Conservation (phyloP, 306 rosid genomes). For the Quercus variabilis region DNA sequence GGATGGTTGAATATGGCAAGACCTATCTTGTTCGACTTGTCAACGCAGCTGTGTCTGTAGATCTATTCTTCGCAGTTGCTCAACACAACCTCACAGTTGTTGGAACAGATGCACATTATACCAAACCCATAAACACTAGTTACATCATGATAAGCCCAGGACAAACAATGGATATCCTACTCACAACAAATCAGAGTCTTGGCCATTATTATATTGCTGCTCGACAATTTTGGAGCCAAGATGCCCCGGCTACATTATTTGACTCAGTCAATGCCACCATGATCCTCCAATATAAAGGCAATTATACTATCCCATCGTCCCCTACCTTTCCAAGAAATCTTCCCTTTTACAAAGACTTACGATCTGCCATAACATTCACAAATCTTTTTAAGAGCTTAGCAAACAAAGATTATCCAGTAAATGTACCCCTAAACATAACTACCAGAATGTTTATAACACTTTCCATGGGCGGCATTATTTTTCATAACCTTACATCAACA, state of each 20-base stretch:
- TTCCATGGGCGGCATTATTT: slow-evolving; percentile 28
- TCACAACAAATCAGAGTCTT: background rate
- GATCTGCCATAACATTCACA: slow-evolving; percentile 20
- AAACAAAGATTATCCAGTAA: slow-evolving; percentile 12
- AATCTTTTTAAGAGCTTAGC: slow-evolving; percentile 29
- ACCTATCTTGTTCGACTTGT: slow-evolving; percentile 42
- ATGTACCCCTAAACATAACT: slow-evolving; percentile 33
- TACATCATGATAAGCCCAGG: too few species aligned
- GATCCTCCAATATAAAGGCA: slow-evolving; percentile 32
- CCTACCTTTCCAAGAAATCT: slow-evolving; percentile 17
- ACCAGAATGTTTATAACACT: slow-evolving; percentile 25
- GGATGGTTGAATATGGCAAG: slow-evolving; percentile 31
- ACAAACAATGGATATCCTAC: too few species aligned
- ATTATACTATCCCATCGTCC: background rate
- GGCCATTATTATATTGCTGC: slow-evolving; percentile 48
- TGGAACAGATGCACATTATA: too few species aligned
- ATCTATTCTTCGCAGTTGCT: slow-evolving; percentile 39
- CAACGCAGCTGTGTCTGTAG: slow-evolving; percentile 31
- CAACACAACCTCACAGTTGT: slow-evolving; percentile 38
- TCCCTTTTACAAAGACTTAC: slow-evolving; percentile 26
- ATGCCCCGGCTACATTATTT: background rate
- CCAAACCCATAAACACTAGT: too few species aligned
- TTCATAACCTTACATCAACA: slow-evolving; percentile 20
- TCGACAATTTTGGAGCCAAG: slow-evolving; percentile 24
- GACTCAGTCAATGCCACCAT: slow-evolving; percentile 38